These are phyloP conservation scores for Lecanicillium sp. DNA, from an alignment of 2,329 filamentous ascomycete species.

Conservation along the genomic window DNA sequence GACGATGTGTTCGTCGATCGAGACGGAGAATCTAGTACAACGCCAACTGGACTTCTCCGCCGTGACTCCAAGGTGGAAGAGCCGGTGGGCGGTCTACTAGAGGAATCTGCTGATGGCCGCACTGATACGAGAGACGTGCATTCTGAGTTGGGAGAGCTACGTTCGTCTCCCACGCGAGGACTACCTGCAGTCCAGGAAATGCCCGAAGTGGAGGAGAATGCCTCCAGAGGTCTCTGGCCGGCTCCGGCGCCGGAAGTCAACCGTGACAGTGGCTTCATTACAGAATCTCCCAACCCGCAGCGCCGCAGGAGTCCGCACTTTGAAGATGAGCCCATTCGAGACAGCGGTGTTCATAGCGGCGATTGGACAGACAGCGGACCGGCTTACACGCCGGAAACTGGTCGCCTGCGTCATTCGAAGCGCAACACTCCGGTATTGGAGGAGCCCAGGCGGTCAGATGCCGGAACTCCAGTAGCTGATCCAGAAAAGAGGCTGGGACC, in stretches of 20 bases:
- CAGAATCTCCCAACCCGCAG: slow-evolving; percentile 34
- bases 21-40: slow-evolving; percentile 7
- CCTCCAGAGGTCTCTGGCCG: slow-evolving; percentile 12
- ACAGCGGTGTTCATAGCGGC: slow-evolving; percentile 49
- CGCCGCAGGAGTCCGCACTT: slow-evolving; percentile 24
- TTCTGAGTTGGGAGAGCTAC: slow-evolving; percentile 27
- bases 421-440: slow-evolving; percentile 28
- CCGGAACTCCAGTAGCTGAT: slow-evolving; percentile 27
- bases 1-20: slow-evolving; percentile 12
- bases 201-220: slow-evolving; percentile 32
- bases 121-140: slow-evolving; percentile 14
- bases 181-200: slow-evolving; percentile 45
- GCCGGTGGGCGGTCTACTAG: slow-evolving; percentile 19
- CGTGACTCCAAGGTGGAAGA: slow-evolving; percentile 22
- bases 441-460: slow-evolving; percentile 26
- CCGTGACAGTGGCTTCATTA: slow-evolving; percentile 41
- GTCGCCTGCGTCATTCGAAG: slow-evolving; percentile 3
- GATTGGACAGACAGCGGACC: slow-evolving; percentile 31
- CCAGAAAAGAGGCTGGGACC: slow-evolving; percentile 29
- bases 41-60: slow-evolving; percentile 19
- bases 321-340: slow-evolving; percentile 31
- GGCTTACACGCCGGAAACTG: slow-evolving; percentile 19
- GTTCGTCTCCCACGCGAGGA: slow-evolving; percentile 33
- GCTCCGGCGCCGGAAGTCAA: slow-evolving; percentile 28
- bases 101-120: slow-evolving; percentile 19